phyloP scores from a whole-genome alignment of 768 basidiomycete genomes.

The Hydnomerulius pinastri region DNA sequence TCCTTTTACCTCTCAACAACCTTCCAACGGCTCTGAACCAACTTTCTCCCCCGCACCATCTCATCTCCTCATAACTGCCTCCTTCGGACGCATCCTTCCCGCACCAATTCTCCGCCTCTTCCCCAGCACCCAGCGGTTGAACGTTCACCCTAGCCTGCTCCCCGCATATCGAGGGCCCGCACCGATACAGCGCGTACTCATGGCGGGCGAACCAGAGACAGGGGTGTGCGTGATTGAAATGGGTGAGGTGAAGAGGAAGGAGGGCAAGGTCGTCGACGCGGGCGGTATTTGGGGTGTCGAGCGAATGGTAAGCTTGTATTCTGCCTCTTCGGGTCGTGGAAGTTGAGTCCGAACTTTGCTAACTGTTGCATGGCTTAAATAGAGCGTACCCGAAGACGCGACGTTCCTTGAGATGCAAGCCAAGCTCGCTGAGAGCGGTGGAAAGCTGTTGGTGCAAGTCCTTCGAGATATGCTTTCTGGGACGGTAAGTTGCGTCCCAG shows the following conservation, averaged over 20 bases:
- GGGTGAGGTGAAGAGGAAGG: slow-evolving; percentile 51
- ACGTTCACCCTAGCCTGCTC: slow-evolving; percentile 88
- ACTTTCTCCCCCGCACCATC: slow-evolving; percentile 30
- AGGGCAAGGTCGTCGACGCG: slow-evolving; percentile 67
- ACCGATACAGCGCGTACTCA: slow-evolving; percentile 82
- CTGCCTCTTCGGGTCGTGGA: background rate
- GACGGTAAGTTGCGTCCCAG: slow-evolving; percentile 40
- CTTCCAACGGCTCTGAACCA: background rate
- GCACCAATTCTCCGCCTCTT: slow-evolving; percentile 62
- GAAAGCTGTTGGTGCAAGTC: slow-evolving; percentile 67
- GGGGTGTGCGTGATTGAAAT: slow-evolving; percentile 85
- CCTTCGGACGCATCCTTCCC: slow-evolving; percentile 87
- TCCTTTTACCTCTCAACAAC: slow-evolving; percentile 28
- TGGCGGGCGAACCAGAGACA: slow-evolving; percentile 65
- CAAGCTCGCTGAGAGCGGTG: slow-evolving; percentile 62
- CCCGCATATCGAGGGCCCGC: slow-evolving; percentile 89
- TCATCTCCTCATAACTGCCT: slow-evolving; percentile 81
- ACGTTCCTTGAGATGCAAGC: slow-evolving; percentile 61
- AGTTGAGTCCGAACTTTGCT: background rate
- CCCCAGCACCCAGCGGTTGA: slow-evolving; percentile 58
- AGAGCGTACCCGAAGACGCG: slow-evolving; percentile 55
- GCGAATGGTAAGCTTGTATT: slow-evolving; percentile 49
- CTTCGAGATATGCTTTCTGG: slow-evolving; percentile 63
- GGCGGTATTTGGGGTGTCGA: slow-evolving; percentile 67
- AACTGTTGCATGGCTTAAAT: background rate